These are phyloP conservation scores for Xylaria intraflava DNA, from an alignment of 495 filamentous ascomycete genomes.

Conservation along the genomic window DNA sequence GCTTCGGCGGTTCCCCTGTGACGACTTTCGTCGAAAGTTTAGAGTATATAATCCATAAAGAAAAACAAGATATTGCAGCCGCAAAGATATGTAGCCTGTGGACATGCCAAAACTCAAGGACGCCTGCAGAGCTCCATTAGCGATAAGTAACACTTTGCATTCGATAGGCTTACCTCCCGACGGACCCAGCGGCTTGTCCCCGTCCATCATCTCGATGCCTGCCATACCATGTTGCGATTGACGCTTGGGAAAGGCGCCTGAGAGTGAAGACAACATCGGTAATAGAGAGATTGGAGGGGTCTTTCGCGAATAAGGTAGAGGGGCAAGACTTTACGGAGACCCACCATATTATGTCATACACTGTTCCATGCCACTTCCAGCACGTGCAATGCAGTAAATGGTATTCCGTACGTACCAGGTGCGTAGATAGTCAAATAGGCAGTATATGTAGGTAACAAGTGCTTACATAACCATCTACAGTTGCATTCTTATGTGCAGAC, in stretches of 20 bases:
- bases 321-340: constrained; percentile 14
- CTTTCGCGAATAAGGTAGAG: not conserved
- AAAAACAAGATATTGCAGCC: constrained; percentile 17
- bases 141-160: not conserved
- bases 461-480: too few relatives aligned
- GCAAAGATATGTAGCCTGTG: constrained; percentile 47
- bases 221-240: not conserved
- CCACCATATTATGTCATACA: too few relatives aligned
- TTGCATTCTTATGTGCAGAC: too few relatives aligned
- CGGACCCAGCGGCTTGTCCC: not conserved
- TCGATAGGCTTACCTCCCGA: constrained; percentile 1
- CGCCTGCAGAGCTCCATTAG: constrained; percentile 27
- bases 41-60: constrained; percentile 2
- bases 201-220: not conserved
- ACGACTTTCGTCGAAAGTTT: not conserved
- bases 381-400: too few relatives aligned
- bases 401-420: too few relatives aligned
- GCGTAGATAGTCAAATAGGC: too few relatives aligned
- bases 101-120: constrained; percentile 49
- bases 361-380: too few relatives aligned
- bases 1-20: not conserved
- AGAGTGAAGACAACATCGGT: constrained; percentile 6
- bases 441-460: too few relatives aligned
- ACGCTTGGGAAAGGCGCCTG: not conserved
- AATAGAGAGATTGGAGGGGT: constrained; percentile 14